Conservation (phyloP, 768 basidiomycete genomes). For the Serendipita sp. region DNA sequence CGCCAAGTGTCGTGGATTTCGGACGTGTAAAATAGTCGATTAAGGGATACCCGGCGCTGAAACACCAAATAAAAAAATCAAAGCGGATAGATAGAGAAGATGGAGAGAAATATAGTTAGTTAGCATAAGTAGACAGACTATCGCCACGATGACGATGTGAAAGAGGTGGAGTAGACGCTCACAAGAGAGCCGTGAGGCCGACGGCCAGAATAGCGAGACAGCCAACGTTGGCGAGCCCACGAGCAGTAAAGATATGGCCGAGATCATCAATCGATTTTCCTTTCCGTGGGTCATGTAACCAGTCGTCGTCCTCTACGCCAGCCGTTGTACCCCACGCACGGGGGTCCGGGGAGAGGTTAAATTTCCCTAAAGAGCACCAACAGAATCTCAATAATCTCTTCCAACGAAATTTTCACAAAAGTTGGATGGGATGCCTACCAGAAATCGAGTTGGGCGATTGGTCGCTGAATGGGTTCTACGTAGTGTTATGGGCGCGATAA, state of each 20-base stretch:
- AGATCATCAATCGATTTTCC: constrained; percentile 33
- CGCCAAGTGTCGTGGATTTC: constrained; percentile 25
- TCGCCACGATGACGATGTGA: neutral
- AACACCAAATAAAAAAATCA: neutral
- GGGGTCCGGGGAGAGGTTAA: constrained; percentile 60
- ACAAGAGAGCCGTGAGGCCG: constrained; percentile 13
- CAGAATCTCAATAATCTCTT: neutral
- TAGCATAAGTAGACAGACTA: no score
- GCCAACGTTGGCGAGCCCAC: constrained; percentile 58
- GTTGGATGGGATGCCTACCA: neutral
- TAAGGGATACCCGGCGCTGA: constrained; percentile 14
- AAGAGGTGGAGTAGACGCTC: neutral
- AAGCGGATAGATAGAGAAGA: neutral
- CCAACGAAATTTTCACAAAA: neutral
- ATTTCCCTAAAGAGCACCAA: constrained; percentile 24
- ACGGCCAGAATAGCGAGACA: constrained; percentile 43
- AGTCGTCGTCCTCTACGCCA: constrained; percentile 49
- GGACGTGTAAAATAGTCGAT: constrained; percentile 12
- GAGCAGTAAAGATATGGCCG: constrained; percentile 44
- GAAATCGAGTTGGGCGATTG: neutral
- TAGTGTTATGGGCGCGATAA: neutral
- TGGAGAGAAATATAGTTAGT: no score
- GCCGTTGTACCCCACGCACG: constrained; percentile 54
- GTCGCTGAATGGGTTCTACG: constrained; percentile 3
- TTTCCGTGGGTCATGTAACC: constrained; percentile 45